Percentiles rank a stretch among this genome's conserved stretches.
These are phyloP conservation scores for Colletotrichum trifolii DNA, from an alignment of 2,329 filamentous ascomycete species.

Conservation along the genomic window DNA sequence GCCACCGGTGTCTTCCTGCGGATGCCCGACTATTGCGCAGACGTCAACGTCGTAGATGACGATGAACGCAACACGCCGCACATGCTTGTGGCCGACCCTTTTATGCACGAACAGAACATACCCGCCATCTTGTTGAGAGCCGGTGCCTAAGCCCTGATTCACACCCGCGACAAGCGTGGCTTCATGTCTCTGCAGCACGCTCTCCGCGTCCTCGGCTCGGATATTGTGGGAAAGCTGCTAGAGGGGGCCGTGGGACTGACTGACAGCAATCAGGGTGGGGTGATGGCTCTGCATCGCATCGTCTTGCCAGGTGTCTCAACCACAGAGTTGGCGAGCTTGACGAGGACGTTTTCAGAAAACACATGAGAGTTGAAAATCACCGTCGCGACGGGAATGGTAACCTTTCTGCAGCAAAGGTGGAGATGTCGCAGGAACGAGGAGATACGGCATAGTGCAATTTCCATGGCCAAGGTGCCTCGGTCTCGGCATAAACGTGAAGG, in stretches of 20 bases:
- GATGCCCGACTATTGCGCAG: not conserved
- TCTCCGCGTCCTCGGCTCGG: not conserved
- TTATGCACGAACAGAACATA: not conserved
- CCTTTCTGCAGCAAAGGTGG: no score
- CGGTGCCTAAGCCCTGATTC: not conserved
- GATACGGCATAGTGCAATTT: not conserved
- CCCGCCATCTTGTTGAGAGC: not conserved
- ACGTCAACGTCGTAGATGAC: not conserved
- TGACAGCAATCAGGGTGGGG: not conserved
- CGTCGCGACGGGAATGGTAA: not conserved
- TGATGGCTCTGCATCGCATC: not conserved
- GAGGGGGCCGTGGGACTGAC: not conserved
- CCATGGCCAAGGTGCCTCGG: not conserved
- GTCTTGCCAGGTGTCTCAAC: not conserved
- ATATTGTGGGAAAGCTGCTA: not conserved
- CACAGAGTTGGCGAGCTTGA: not conserved
- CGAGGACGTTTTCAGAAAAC: not conserved
- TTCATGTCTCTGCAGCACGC: conserved; percentile 5
- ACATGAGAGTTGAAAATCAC: not conserved
- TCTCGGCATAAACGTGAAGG: not conserved
- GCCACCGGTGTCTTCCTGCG: not conserved
- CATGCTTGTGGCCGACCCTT: not conserved
- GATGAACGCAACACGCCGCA: conserved; percentile 1
- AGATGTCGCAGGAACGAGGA: not conserved
- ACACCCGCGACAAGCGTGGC: not conserved